Conservation (phyloP, 768 basidiomycete genomes). For the Calocera cornea region DNA sequence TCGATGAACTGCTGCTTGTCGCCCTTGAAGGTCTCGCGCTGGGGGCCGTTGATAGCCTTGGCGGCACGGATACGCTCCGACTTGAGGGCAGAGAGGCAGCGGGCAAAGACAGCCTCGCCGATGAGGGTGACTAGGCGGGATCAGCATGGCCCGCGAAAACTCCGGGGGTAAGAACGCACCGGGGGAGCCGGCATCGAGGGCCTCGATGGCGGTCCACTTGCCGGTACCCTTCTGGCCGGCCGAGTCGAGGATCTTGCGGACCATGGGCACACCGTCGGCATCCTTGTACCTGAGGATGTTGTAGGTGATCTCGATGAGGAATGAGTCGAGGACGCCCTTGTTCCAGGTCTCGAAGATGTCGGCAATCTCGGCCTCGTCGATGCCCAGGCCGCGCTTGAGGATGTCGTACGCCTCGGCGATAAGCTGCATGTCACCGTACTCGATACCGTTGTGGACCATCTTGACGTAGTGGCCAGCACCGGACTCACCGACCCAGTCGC, state of each 20-base stretch:
- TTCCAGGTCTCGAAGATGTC: conserved; percentile 93
- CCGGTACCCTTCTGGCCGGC: conserved; percentile 99
- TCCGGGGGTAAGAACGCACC: conserved; percentile 34
- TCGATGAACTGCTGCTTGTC: conserved; percentile 99
- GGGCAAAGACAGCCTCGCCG: conserved; percentile 97
- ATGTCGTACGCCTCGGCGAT: conserved; percentile 99
- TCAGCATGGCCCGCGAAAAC: not conserved
- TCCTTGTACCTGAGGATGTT: conserved; percentile 97
- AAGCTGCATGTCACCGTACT: conserved; percentile 99
- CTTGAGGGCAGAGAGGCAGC: conserved; percentile 94
- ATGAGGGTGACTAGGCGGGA: conserved; percentile 73
- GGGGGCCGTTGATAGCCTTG: conserved; percentile 80
- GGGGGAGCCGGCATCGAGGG: conserved; percentile 80
- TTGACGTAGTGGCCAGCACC: conserved; percentile 98
- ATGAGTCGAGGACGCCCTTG: conserved; percentile 97
- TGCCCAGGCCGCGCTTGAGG: conserved; percentile 87
- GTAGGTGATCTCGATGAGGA: conserved; percentile 95
- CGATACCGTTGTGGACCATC: conserved; percentile 63
- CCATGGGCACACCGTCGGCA: conserved; percentile 80
- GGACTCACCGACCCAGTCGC: conserved; percentile 98
- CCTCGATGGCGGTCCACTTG: conserved; percentile 98
- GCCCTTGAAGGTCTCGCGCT: conserved; percentile 85
- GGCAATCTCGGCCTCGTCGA: conserved; percentile 78
- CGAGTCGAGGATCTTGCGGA: conserved; percentile 86
- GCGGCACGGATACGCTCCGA: conserved; percentile 87